Evolutionary conservation across 805 yeast species (phyloP).

Genomic region (Kurtzmaniella fragi): DNA sequence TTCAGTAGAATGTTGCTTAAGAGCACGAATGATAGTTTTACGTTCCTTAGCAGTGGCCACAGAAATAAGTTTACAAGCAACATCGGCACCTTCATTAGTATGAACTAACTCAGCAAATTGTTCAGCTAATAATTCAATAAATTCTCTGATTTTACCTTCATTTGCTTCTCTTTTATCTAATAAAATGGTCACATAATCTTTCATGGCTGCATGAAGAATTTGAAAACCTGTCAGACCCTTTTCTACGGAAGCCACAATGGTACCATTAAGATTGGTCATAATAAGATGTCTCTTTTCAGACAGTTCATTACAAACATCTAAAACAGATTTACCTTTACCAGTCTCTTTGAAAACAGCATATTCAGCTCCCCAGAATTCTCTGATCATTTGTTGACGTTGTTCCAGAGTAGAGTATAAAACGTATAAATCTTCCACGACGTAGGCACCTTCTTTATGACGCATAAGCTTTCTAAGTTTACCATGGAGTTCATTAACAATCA

Average conservation of each 20-base stretch:
- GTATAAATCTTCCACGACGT: constrained; percentile 90
- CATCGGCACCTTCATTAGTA: constrained; percentile 91
- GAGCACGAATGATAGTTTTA: constrained; percentile 64
- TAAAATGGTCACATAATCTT: constrained; percentile 73
- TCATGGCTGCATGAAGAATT: constrained; percentile 93
- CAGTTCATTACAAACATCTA: constrained; percentile 60
- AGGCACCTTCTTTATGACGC: constrained; percentile 98
- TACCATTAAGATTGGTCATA: constrained; percentile 69
- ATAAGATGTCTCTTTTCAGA: constrained; percentile 77
- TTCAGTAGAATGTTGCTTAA: constrained; percentile 72
- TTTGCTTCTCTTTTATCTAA: constrained; percentile 41
- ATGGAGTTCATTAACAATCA: constrained; percentile 78
- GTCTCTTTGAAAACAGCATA: constrained; percentile 84
- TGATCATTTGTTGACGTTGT: constrained; percentile 84
- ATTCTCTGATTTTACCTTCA: constrained; percentile 65
- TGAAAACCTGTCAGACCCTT: constrained; percentile 97
- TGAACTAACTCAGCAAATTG: constrained; percentile 94
- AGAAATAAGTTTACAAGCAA: constrained; percentile 76
- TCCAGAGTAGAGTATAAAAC: constrained; percentile 78
- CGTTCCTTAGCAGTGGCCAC: constrained; percentile 89
- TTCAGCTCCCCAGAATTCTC: constrained; percentile 96
- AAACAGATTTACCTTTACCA: constrained; percentile 56
- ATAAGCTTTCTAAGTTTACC: constrained; percentile 87
- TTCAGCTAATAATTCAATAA: constrained; percentile 77
- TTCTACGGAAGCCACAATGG: constrained; percentile 85